Conservation (phyloP, 805 yeast genomes). For the Clavispora carvajalis region DNA sequence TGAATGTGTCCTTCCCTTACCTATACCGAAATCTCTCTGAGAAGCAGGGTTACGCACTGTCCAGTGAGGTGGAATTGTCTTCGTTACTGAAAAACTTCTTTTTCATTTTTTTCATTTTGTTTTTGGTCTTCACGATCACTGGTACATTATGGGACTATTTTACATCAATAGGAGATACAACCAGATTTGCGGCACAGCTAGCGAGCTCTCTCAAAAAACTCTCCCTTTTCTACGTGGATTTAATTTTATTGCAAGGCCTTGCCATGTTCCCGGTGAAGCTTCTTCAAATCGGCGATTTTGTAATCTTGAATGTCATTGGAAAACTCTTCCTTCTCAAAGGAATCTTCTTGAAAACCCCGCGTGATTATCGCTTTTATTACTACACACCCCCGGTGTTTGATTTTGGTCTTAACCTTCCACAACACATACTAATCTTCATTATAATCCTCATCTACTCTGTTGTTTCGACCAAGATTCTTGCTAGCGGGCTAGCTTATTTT, state of each 20-base stretch:
- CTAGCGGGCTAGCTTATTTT: constrained; percentile 55
- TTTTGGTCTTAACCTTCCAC: constrained; percentile 58
- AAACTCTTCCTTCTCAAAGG: constrained; percentile 34
- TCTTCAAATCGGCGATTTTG: constrained; percentile 51
- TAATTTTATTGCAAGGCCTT: constrained; percentile 66
- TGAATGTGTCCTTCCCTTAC: constrained; percentile 51
- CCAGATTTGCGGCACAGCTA: constrained; percentile 51
- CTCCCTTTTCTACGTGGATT: constrained; percentile 51
- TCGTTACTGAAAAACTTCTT: constrained; percentile 55
- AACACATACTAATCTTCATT: constrained; percentile 53
- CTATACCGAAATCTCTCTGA: constrained; percentile 47
- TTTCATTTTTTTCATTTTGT: constrained; percentile 56
- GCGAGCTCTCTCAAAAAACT: constrained; percentile 49
- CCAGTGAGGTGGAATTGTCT: constrained; percentile 55
- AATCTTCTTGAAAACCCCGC: constrained; percentile 42
- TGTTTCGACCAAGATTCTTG: constrained; percentile 53
- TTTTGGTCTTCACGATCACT: constrained; percentile 55
- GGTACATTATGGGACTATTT: constrained; percentile 59
- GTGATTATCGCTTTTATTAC: constrained; percentile 46
- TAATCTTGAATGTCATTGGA: constrained; percentile 37
- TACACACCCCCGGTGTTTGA: constrained; percentile 57
- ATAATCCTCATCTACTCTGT: constrained; percentile 57
- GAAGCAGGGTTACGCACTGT: constrained; percentile 49
- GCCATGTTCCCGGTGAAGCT: constrained; percentile 58
- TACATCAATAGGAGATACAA: constrained; percentile 53